Percentiles rank a stretch among this genome's conserved stretches.
Evolutionary conservation across 768 basidiomycete genomes (phyloP).

Genomic region (Lactifluus piperatus): DNA sequence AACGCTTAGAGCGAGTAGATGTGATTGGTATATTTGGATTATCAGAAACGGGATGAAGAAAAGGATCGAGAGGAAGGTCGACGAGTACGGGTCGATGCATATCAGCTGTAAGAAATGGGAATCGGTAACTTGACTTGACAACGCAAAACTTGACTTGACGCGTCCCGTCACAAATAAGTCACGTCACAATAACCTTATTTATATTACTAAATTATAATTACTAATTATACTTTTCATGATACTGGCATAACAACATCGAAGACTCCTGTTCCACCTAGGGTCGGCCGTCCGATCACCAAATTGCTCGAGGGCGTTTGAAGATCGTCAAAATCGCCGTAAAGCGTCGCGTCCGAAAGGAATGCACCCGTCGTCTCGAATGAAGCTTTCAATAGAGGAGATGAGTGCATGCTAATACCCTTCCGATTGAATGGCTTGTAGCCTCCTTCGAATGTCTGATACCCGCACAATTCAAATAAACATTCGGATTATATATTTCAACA

Average conservation of each 20-base stretch:
- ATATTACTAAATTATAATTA: too few relatives aligned
- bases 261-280: slow-evolving; percentile 85
- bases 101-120: not conserved
- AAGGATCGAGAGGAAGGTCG: slow-evolving; percentile 17
- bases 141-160: not conserved
- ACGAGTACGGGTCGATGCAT: slow-evolving; percentile 15
- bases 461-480: not conserved
- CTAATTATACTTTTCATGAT: too few relatives aligned
- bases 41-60: not conserved
- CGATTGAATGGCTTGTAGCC: slow-evolving; percentile 98
- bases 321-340: slow-evolving; percentile 94
- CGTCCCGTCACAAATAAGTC: slow-evolving; percentile 11
- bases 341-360: slow-evolving; percentile 86
- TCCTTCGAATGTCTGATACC: slow-evolving; percentile 89
- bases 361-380: slow-evolving; percentile 94
- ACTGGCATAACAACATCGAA: slow-evolving; percentile 74
- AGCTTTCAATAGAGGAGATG: slow-evolving; percentile 94
- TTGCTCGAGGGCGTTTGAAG: slow-evolving; percentile 83
- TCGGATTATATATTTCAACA: slow-evolving; percentile 6
- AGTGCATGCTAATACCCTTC: slow-evolving; percentile 84
- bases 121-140: not conserved
- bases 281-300: slow-evolving; percentile 85
- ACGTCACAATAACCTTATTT: too few relatives aligned
- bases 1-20: slow-evolving; percentile 14
- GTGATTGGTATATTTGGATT: not conserved